These are phyloP conservation scores for Zymoseptoria brevis DNA, from an alignment of 2,329 filamentous ascomycete genomes.

Conservation along the genomic window DNA sequence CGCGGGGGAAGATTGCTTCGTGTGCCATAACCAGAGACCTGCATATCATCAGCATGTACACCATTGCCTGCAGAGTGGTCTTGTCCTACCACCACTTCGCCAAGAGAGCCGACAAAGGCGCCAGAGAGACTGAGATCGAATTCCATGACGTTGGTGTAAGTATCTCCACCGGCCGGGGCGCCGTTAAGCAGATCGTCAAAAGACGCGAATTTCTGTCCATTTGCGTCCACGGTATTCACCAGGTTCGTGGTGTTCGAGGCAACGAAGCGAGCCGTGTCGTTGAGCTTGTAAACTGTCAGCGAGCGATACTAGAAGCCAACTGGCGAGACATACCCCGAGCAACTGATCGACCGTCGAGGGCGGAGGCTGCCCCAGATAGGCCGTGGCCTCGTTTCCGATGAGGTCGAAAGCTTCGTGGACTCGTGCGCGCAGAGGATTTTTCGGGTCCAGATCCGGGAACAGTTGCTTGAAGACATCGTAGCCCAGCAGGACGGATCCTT, in stretches of 20 bases:
- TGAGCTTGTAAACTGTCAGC: neutral
- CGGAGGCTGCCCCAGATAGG: neutral
- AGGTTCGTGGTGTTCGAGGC: neutral
- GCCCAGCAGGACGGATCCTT: neutral
- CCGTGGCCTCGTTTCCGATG: neutral
- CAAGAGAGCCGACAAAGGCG: neutral
- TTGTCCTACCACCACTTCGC: neutral
- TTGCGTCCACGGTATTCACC: neutral
- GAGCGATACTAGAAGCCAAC: neutral
- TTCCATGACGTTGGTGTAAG: neutral
- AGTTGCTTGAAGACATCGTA: neutral
- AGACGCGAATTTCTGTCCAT: neutral
- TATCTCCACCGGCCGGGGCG: neutral
- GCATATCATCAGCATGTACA: neutral
- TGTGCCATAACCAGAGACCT: neutral
- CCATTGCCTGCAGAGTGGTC: neutral
- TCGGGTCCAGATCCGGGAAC: neutral
- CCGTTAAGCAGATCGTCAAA: neutral
- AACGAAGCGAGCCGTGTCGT: neutral
- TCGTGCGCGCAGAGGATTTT: neutral
- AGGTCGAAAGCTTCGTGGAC: neutral
- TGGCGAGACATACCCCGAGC: neutral
- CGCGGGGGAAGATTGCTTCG: neutral
- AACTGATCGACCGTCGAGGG: neutral
- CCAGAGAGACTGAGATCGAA: neutral